These are phyloP conservation scores for Tylopilus balloui DNA, from an alignment of 768 basidiomycete genomes.

Conservation along the genomic window DNA sequence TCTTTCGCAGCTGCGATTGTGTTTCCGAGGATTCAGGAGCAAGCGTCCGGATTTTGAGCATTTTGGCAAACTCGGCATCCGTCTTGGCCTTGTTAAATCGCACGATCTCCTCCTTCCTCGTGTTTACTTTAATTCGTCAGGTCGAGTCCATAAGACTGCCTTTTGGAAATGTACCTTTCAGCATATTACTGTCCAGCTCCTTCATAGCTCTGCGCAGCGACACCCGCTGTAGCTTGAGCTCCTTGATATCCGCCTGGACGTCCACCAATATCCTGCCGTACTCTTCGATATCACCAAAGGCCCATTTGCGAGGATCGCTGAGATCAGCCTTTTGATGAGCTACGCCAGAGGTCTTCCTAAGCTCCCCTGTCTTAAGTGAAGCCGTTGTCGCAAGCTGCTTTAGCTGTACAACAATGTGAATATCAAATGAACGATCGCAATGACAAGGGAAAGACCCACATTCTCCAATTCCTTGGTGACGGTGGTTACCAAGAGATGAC, in stretches of 20 bases:
- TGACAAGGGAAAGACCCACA: constrained; percentile 39
- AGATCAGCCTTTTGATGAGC: constrained; percentile 44
- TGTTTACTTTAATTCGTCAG: constrained; percentile 51
- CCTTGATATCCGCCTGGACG: constrained; percentile 50
- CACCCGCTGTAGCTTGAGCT: constrained; percentile 41
- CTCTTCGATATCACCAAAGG: constrained; percentile 45
- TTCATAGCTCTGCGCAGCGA: constrained; percentile 42
- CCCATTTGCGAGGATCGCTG: constrained; percentile 48
- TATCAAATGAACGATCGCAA: not conserved
- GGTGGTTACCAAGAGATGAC: constrained; percentile 42
- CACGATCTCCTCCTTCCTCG: constrained; percentile 76
- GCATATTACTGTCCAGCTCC: constrained; percentile 59
- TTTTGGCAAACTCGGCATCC: constrained; percentile 75
- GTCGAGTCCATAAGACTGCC: not conserved
- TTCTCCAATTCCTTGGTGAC: constrained; percentile 52
- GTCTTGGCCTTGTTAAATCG: constrained; percentile 74
- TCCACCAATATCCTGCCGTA: constrained; percentile 38
- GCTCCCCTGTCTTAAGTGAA: constrained; percentile 32
- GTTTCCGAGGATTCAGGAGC: constrained; percentile 86
- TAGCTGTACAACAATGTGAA: constrained; percentile 35
- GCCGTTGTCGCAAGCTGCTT: constrained; percentile 37
- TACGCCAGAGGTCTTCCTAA: constrained; percentile 36
- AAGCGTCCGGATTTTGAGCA: constrained; percentile 70
- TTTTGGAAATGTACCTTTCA: constrained; percentile 49
- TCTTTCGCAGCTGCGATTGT: constrained; percentile 69